These are phyloP conservation scores for Retiboletus flavoniger DNA, from an alignment of 1,284 basidiomycete species.

Conservation along the genomic window DNA sequence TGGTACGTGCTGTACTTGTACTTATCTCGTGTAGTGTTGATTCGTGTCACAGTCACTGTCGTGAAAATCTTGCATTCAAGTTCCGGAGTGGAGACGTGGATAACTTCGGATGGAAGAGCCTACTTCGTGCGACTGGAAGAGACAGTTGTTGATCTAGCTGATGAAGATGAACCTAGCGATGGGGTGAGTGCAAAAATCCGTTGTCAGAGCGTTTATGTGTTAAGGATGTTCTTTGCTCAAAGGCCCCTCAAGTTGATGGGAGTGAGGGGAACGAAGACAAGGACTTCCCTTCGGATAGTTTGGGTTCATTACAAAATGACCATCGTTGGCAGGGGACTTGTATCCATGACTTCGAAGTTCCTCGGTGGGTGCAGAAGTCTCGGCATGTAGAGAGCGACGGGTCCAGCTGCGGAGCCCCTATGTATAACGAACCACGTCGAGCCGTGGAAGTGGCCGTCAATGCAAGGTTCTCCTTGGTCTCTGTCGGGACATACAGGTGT, in stretches of 20 bases:
- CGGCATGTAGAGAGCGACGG: constrained; percentile 49
- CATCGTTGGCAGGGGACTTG: constrained; percentile 64
- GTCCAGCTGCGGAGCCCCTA: constrained; percentile 29
- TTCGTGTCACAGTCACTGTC: constrained; percentile 50
- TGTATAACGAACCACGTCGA: constrained; percentile 64
- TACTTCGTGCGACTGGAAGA: constrained; percentile 65
- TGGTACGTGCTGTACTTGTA: constrained; percentile 43
- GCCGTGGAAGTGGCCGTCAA: constrained; percentile 74
- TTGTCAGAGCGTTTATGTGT: background rate
- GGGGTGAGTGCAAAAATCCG: constrained; percentile 17
- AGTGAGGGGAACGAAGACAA: constrained; percentile 9
- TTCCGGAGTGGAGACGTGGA: constrained; percentile 72
- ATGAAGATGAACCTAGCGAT: constrained; percentile 9
- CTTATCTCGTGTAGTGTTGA: background rate
- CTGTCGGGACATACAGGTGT: constrained; percentile 76
- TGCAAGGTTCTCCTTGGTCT: constrained; percentile 79
- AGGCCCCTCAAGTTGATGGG: constrained; percentile 12
- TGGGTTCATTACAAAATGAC: constrained; percentile 23
- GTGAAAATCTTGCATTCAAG: constrained; percentile 55
- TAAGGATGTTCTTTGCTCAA: constrained; percentile 4
- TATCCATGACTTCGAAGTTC: constrained; percentile 65
- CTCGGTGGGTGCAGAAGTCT: constrained; percentile 74
- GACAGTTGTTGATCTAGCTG: background rate
- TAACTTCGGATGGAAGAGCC: constrained; percentile 76
- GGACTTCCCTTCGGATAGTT: constrained; percentile 8